phyloP scores from a whole-genome alignment of 2,329 filamentous ascomycete genomes.

The Nigrospora oryzae region DNA sequence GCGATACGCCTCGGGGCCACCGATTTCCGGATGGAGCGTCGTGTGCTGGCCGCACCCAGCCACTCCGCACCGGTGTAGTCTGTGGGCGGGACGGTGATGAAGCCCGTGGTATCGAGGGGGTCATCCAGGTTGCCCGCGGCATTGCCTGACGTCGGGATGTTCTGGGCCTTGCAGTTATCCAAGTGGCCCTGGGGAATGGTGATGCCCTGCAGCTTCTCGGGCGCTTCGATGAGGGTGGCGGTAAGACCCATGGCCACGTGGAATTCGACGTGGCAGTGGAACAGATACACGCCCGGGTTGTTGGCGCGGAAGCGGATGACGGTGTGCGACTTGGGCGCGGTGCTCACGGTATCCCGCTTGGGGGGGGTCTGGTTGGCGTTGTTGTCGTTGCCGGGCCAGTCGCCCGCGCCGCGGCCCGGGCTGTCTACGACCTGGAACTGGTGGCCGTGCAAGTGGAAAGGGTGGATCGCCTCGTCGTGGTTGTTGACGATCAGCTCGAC shows the following conservation, averaged over 20 bases:
- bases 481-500: conserved; percentile 44
- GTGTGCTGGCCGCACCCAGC: not conserved
- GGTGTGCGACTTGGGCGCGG: conserved; percentile 46
- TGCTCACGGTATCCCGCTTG: conserved; percentile 27
- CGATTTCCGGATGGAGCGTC: not conserved
- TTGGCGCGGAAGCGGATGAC: conserved; percentile 33
- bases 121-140: conserved; percentile 43
- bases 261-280: conserved; percentile 48
- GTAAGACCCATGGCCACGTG: conserved; percentile 48
- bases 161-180: conserved; percentile 32
- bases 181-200: conserved; percentile 52
- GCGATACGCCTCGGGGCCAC: not conserved
- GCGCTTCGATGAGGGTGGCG: conserved; percentile 46
- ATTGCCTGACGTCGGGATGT: conserved; percentile 49
- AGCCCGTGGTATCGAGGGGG: conserved; percentile 15
- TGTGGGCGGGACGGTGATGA: conserved; percentile 18
- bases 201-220: conserved; percentile 44
- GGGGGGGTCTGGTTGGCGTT: conserved; percentile 40
- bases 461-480: conserved; percentile 34
- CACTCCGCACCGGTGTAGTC: conserved; percentile 1
- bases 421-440: conserved; percentile 43
- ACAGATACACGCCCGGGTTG: conserved; percentile 32
- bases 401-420: conserved; percentile 21
- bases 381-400: conserved; percentile 28
- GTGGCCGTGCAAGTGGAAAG: conserved; percentile 46